Evolutionary conservation across 129 eudicot species (phyloP).

Genomic region (sunflower (Helianthus annuus)): HanXRQr2.0-SUNRISE NC_035445.2:138589157-138589656

Average conservation of each 20-base stretch:
- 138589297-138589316: constrained; percentile 76
- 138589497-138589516: background rate
- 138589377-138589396: constrained; percentile 85
- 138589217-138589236: constrained; percentile 73
- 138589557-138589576: too few relatives aligned
- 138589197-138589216: background rate
- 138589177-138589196: background rate
- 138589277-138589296: constrained; percentile 83
- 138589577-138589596: background rate
- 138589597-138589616: constrained; percentile 6
- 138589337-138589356: constrained; percentile 97
- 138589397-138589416: constrained; percentile 75
- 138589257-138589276: constrained; percentile 86
- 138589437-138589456: constrained; percentile 18
- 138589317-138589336: constrained; percentile 87
- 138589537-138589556: background rate
- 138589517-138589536: background rate
- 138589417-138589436: constrained; percentile 79
- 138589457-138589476: background rate
- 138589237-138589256: constrained; percentile 83
- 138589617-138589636: background rate
- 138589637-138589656: background rate
- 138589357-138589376: constrained; percentile 69
- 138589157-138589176: too few relatives aligned
- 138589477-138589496: constrained; percentile 18